Percentiles rank a stretch among this genome's conserved stretches.
These are phyloP conservation scores for Xylaria grammica DNA, from an alignment of 495 filamentous ascomycete species.

Conservation along the genomic window DNA sequence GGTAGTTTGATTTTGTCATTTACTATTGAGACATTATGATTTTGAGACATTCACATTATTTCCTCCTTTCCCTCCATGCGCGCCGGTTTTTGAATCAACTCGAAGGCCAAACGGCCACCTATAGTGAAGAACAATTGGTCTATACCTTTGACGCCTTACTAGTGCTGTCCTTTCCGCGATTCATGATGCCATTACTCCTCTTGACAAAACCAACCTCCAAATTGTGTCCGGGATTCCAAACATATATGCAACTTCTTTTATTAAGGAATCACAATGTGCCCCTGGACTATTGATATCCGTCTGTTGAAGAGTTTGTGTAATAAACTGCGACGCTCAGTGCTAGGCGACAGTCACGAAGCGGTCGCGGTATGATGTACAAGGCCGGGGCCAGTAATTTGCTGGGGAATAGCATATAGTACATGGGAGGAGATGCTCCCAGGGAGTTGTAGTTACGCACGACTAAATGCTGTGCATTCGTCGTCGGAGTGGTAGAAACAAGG, in stretches of 20 bases:
- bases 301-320: not conserved
- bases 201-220: not conserved
- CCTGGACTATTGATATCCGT: not conserved
- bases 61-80: not conserved
- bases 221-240: conserved; percentile 19
- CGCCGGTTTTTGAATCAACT: not conserved
- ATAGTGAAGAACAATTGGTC: conserved; percentile 5
- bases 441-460: not conserved
- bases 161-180: conserved; percentile 4
- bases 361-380: conserved; percentile 2
- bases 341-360: not conserved
- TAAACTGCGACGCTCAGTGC: not conserved
- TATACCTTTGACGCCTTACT: conserved; percentile 15
- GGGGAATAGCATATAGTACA: not conserved
- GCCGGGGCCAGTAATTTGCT: not conserved
- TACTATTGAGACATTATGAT: conserved; percentile 43
- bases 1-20: conserved; percentile 12
- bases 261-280: not conserved
- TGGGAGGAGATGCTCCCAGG: not conserved
- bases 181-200: conserved; percentile 12
- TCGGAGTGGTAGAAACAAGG: conserved; percentile 20
- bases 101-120: not conserved
- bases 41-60: conserved; percentile 34
- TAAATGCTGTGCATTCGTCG: conserved; percentile 24
- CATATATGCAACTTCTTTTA: conserved; percentile 19